Evolutionary conservation across 257 asterid species (phyloP), one percentile per base, ranked within the genome.

Genomic region (Ocimum tenuiflorum): DNA sequence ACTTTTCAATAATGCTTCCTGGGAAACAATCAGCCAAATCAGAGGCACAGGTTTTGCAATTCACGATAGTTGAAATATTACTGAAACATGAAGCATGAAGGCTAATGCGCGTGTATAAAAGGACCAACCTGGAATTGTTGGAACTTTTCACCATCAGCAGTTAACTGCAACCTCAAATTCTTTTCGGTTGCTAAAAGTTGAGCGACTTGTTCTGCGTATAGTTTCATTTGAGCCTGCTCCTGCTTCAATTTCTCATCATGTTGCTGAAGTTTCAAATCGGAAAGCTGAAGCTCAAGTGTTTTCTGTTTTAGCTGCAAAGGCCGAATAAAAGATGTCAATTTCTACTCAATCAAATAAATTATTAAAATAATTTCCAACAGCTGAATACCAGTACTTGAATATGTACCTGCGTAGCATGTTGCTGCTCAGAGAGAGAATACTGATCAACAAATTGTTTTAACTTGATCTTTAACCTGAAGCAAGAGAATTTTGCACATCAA

Each of bases 1-100:
- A 90, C 99, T 94, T 83, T 94, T 94, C 83, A 86, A 41, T 66
- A 94, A 80, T 61, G 99, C 97, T 77, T 90, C 99, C 99, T 94
- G 92, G 72, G 61, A 75, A 17, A 57, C 8, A 36, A 27, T 6
- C 9, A 13, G 22, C 14, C 33, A 35, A 31, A n/a, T n/a, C n/a
- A 29, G 18, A 39, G 41, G 45, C 63, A 29, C 31, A 52, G 14
- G 14, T 38, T 60, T 33, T 13, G 52, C 9, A 60, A 42, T 18
- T 60, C 58, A 48, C 2, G 54, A 47, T 17, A 20, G 22, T 5
- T 53, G 4, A 14, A 51, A 64, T 62, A 41, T 17, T 14, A 11
- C 17, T 41, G 48, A 39, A 54, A 27, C 8, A 12, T 11, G 55
- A 20, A 7, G 24, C n/a, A n/a, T 56, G 43, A 19, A 20, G 45